Base-by-base conservation (phyloP, 352 stramenopile genomes). In the Peronospora belbahrii region DNA sequence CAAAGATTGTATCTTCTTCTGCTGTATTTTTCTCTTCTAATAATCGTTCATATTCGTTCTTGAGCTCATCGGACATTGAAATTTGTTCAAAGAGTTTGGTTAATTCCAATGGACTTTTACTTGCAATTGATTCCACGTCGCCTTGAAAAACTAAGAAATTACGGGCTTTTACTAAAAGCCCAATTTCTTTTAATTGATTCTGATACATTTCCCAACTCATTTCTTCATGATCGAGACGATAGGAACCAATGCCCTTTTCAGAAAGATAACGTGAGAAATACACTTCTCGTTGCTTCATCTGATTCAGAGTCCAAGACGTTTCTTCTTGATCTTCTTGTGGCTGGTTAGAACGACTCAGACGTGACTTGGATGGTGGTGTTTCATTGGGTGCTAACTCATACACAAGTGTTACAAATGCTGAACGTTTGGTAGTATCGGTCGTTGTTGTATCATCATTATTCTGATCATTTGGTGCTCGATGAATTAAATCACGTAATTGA, bases 71-170 rank as follows among this genome's bases (percentile, higher is more conserved):
- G 7, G 87, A 97, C 14, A 82, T 83, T 17, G 84, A 96, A 20
- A 99, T 96, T 60, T 98, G 85, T 67, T 99, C 97, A 52, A 99
- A 96, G 4, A 98, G 72, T 62, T 97, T 90, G 1, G 96, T 97
- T 15, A 99, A 68, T 52, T 99, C 88, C 6, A 94, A 82, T 0
- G 96, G 95, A 43, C 79, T 95, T 59, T 98, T 98, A 28, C 86
- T 93, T 1, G 96, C 95, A 44, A 99, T 95, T 19, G 79, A 94
- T 66, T 99, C 96, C 18, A 99, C 96, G 66, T 99, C 97, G 28
- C 96, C 96, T 48, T 99, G 97, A 67, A 99, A 99, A 4, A 99
- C 96, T 6, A 99, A 59, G 59, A 99, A 99, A 67, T 99, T 99
- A n/a, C 96, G 77, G 6, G 95, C 95, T 62, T 99, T 99, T 25